phyloP scores from a whole-genome alignment of 1,284 basidiomycete species.

The Fistulinella cinereoalba region DNA sequence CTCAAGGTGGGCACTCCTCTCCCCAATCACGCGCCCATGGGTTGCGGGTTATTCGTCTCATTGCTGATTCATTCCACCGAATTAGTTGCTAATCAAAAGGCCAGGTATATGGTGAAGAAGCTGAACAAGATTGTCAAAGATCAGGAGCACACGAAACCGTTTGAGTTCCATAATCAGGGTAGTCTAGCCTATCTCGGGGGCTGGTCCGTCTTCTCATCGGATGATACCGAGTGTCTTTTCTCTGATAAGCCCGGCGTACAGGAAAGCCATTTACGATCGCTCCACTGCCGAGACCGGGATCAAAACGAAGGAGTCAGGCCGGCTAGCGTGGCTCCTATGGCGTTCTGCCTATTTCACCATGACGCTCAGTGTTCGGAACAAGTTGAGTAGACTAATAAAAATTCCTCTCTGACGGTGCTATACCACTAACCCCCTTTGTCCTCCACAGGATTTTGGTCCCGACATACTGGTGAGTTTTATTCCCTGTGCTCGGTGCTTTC shows the following conservation, averaged over 20 bases:
- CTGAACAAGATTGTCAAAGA: slow-evolving; percentile 61
- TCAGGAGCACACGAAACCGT: slow-evolving; percentile 42
- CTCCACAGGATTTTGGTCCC: slow-evolving; percentile 62
- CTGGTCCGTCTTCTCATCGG: slow-evolving; percentile 44
- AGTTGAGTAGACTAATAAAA: too few relatives aligned
- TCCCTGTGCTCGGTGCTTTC: slow-evolving; percentile 11
- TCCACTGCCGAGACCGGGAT: slow-evolving; percentile 51
- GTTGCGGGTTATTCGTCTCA: slow-evolving; percentile 27
- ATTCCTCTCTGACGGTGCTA: too few relatives aligned
- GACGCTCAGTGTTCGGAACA: slow-evolving; percentile 75
- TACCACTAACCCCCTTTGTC: slow-evolving; percentile 5
- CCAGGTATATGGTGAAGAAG: slow-evolving; percentile 66
- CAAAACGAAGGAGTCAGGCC: slow-evolving; percentile 64
- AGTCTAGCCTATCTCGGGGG: slow-evolving; percentile 81
- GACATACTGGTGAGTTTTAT: slow-evolving; percentile 56
- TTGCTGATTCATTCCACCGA: slow-evolving; percentile 6
- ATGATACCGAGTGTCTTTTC: not conserved
- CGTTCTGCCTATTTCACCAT: slow-evolving; percentile 78
- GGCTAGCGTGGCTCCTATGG: slow-evolving; percentile 79
- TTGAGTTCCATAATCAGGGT: slow-evolving; percentile 71
- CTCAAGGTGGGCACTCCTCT: slow-evolving; percentile 54
- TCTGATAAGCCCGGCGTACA: slow-evolving; percentile 24
- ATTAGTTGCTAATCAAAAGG: slow-evolving; percentile 79
- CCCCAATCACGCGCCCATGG: slow-evolving; percentile 22
- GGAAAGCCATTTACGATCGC: slow-evolving; percentile 77